Conservation (phyloP, 306 rosid genomes). For the Ochetophila trinervis region DNA sequence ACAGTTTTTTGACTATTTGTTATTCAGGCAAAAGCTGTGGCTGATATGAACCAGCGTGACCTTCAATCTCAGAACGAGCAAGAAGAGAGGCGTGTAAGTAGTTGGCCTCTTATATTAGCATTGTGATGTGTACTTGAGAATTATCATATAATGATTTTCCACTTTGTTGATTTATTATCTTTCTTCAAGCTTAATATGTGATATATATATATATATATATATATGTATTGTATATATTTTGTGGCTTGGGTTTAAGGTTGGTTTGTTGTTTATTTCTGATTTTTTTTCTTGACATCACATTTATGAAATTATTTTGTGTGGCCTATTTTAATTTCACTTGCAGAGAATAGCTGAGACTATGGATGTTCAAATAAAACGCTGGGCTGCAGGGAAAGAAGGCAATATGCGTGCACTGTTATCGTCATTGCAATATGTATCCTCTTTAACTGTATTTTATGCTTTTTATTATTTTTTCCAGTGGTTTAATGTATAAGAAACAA, state of each 20-base stretch:
- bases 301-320: constrained; percentile 8
- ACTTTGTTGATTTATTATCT: background rate
- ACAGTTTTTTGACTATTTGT: constrained; percentile 17
- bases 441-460: constrained; percentile 1
- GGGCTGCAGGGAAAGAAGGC: constrained; percentile 94
- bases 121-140: constrained; percentile 9
- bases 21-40: constrained; percentile 80
- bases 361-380: constrained; percentile 64
- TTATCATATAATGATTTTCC: constrained; percentile 16
- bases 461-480: background rate
- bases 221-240: no score
- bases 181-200: background rate
- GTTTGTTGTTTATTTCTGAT: background rate
- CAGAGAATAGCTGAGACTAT: constrained; percentile 68
- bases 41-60: constrained; percentile 89
- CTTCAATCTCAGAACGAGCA: constrained; percentile 69
- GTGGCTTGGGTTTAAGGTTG: background rate
- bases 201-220: background rate
- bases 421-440: constrained; percentile 59
- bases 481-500: background rate
- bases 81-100: constrained; percentile 83
- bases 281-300: background rate
- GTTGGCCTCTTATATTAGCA: constrained; percentile 14
- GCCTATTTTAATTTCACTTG: constrained; percentile 19
- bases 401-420: constrained; percentile 88